phyloP scores from a whole-genome alignment of 1,284 basidiomycete species.

The Puccinia polysora region DNA sequence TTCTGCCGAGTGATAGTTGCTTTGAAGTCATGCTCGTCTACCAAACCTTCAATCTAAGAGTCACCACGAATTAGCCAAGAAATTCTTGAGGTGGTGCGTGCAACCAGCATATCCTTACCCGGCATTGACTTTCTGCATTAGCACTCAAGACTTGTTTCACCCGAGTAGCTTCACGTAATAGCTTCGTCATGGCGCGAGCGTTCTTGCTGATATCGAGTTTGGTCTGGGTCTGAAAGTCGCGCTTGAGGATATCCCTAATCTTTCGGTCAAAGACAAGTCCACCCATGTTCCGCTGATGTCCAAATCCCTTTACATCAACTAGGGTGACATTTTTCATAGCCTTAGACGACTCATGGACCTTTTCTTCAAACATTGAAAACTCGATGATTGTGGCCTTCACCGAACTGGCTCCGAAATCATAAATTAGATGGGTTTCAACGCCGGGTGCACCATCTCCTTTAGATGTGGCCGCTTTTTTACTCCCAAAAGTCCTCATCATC shows the following conservation, averaged over 20 bases:
- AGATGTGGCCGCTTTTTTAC: conserved; percentile 51
- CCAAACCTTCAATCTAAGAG: conserved; percentile 72
- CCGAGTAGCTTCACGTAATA: conserved; percentile 86
- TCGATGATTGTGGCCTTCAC: conserved; percentile 80
- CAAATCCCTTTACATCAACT: conserved; percentile 71
- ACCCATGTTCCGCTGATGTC: conserved; percentile 71
- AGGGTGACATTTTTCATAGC: conserved; percentile 64
- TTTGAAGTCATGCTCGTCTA: conserved; percentile 85
- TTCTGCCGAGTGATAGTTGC: conserved; percentile 68
- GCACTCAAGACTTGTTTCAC: conserved; percentile 91
- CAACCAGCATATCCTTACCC: conserved; percentile 57
- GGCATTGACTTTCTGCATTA: conserved; percentile 71
- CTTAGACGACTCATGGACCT: conserved; percentile 55
- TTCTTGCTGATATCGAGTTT: conserved; percentile 57
- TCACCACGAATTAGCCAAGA: conserved; percentile 28
- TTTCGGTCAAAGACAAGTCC: conserved; percentile 79
- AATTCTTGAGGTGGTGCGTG: background rate
- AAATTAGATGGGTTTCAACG: conserved; percentile 79
- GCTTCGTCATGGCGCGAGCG: conserved; percentile 79
- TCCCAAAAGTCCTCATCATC: conserved; percentile 78
- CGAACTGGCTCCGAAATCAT: conserved; percentile 84
- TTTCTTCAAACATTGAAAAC: conserved; percentile 60
- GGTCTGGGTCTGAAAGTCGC: conserved; percentile 67
- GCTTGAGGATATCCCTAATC: conserved; percentile 72
- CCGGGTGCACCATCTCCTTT: conserved; percentile 27